Percentiles rank a stretch among this genome's conserved stretches.
phyloP scores from a whole-genome alignment of 805 yeast genomes.

The Alloascoidea africana region DNA sequence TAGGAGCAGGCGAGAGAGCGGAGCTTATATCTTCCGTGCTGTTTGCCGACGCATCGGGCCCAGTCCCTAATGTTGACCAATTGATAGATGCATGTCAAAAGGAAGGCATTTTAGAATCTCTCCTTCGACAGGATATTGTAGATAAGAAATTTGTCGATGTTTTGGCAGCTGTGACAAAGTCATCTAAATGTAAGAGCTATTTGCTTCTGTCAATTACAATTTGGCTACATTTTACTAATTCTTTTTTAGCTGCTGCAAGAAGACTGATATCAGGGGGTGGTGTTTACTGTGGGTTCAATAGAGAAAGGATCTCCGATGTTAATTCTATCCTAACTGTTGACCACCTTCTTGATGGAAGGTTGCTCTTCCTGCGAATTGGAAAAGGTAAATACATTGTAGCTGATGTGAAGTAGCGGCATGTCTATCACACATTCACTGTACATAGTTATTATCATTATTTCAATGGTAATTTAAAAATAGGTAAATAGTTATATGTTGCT shows the following conservation, averaged over 20 bases:
- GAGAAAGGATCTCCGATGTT: constrained; percentile 32
- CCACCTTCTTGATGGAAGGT: constrained; percentile 39
- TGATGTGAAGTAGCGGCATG: too few species aligned
- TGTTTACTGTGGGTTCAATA: constrained; percentile 49
- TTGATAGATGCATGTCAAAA: constrained; percentile 39
- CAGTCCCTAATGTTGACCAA: constrained; percentile 24
- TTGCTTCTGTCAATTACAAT: constrained; percentile 2
- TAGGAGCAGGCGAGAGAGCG: constrained; percentile 56
- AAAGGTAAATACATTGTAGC: constrained; percentile 29
- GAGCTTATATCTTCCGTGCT: constrained; percentile 50
- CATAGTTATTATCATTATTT: too few species aligned
- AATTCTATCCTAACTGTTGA: constrained; percentile 34
- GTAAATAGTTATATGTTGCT: too few species aligned
- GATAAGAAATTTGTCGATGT: constrained; percentile 33
- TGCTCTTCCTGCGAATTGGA: constrained; percentile 61
- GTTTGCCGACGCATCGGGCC: constrained; percentile 37
- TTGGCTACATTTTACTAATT: constrained; percentile 4
- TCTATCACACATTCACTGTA: too few species aligned
- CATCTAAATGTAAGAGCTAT: constrained; percentile 22
- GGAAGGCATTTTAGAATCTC: constrained; percentile 35
- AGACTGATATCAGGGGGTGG: constrained; percentile 57
- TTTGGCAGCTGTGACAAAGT: constrained; percentile 30
- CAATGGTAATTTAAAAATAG: too few species aligned
- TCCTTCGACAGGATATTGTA: constrained; percentile 21
- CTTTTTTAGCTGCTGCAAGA: constrained; percentile 31